These are phyloP conservation scores for Hibiscus syriacus DNA, from an alignment of 345 rosid species.

Conservation along the genomic window DNA sequence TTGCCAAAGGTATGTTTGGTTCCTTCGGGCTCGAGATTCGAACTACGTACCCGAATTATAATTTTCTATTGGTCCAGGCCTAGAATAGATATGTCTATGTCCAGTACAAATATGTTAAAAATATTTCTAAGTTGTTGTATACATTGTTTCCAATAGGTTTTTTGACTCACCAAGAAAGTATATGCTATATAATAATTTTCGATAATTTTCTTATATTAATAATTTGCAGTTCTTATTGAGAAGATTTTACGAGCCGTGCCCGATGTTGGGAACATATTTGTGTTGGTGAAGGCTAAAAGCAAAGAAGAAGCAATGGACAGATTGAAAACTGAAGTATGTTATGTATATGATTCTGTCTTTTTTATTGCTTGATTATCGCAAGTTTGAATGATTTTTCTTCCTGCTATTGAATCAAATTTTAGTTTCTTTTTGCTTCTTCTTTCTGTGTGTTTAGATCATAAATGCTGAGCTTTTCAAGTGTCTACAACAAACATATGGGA, in stretches of 20 bases:
- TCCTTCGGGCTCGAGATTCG: too few species aligned
- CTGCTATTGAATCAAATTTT: slow-evolving; percentile 5
- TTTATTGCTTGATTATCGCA: too few species aligned
- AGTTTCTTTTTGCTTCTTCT: slow-evolving; percentile 10
- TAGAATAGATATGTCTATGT: too few species aligned
- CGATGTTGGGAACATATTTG: slow-evolving; percentile 77
- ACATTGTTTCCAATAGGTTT: neutral
- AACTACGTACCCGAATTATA: too few species aligned
- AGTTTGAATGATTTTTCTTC: neutral
- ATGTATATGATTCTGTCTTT: neutral
- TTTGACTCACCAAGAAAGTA: neutral
- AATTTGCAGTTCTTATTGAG: slow-evolving; percentile 64
- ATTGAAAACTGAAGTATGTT: slow-evolving; percentile 64
- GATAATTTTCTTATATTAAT: neutral
- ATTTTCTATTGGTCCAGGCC: too few species aligned
- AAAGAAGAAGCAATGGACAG: slow-evolving; percentile 71
- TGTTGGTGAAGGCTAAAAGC: slow-evolving; percentile 69
- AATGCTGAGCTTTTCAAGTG: slow-evolving; percentile 72
- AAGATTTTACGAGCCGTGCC: slow-evolving; percentile 78
- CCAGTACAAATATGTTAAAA: too few species aligned
- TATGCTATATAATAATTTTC: neutral
- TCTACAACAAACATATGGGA: slow-evolving; percentile 64
- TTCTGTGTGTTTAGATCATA: slow-evolving; percentile 73
- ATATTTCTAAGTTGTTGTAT: too few species aligned
- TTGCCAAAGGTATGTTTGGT: slow-evolving; percentile 67